Base-by-base conservation (phyloP, 805 yeast genomes). In the Cephaloascus fragrans region DNA sequence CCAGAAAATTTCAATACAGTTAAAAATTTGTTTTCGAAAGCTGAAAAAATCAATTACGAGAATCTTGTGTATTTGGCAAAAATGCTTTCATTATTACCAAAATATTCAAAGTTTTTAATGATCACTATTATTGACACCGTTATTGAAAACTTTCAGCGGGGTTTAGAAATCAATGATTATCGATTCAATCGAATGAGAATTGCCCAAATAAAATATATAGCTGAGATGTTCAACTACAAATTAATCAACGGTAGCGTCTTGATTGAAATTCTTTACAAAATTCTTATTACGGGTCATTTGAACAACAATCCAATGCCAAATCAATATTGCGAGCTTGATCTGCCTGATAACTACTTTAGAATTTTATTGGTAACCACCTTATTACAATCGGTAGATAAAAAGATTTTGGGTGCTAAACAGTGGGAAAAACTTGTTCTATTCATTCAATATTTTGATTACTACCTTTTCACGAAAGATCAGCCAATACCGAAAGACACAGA, bases 341-440 rank as follows among this genome's bases (percentile, higher is more conserved):
- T 60, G 10, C 78, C 80, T 0, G 72, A 77, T 47, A 79, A 84
- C 48, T 84, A 79, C 51, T 85, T 86, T 56, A 67, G 96, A 41
- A 62, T 86, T 29, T 77, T 76, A 32, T 57, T 88, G 51, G 56
- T 73, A 16, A 51, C 72, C 19, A 53, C 65, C 0, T 51, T 76
- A 4, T 49, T 80, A 16, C 55, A 56, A n/a, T 55, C 53, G 8
- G 34, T 63, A 4, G 51, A 47, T 3, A 42, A 46, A 6, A 48
- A 43, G 10, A 43, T 49, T 15, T 45, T 41, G 18, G 41, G 45
- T 2, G 46, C 44, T 9, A 15, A 32, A 4, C 39, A 44, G 6
- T 35, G 23, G 12, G 41, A 48, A 3, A 59, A 64, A 29, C 37
- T 75, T 10, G 48, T 52, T 1, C 38, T 62, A 0, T 72, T 81